Percentiles rank a stretch among this genome's conserved stretches.
These are phyloP conservation scores for Citrus glauca DNA, from an alignment of 345 rosid species.

Conservation along the genomic window DNA sequence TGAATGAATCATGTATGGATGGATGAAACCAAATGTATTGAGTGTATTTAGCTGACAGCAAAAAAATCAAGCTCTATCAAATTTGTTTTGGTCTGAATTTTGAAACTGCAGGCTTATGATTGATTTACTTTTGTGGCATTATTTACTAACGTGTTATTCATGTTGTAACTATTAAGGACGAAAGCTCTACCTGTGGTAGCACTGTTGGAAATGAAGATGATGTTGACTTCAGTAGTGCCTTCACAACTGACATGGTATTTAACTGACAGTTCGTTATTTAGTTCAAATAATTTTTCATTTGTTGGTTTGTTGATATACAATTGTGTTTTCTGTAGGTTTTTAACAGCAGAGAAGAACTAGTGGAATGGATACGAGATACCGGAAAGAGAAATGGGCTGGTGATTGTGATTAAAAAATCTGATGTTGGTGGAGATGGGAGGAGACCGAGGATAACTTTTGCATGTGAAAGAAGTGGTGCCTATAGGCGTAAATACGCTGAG, in stretches of 20 bases:
- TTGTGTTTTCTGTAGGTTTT: background rate
- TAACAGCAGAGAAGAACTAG: conserved; percentile 11
- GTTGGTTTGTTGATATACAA: background rate
- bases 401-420: conserved; percentile 13
- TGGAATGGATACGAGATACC: conserved; percentile 12
- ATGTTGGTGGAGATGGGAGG: conserved; percentile 17
- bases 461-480: conserved; percentile 20
- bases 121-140: background rate
- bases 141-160: background rate
- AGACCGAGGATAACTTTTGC: conserved; percentile 16
- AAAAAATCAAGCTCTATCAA: background rate
- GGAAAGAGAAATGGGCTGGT: conserved; percentile 16
- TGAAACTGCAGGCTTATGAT: background rate
- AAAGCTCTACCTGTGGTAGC: conserved; percentile 18
- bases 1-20: background rate
- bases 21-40: background rate
- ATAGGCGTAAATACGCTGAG: conserved; percentile 9
- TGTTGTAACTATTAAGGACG: conserved; percentile 2
- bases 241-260: conserved; percentile 13
- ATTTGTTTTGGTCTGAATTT: background rate
- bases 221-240: conserved; percentile 10
- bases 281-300: background rate
- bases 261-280: background rate
- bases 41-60: background rate
- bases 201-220: conserved; percentile 5